Evolutionary conservation across 2,329 filamentous ascomycete genomes (phyloP), one percentile per base, ranked within the genome.

Genomic region (Hymenoscyphus infarciens): DNA sequence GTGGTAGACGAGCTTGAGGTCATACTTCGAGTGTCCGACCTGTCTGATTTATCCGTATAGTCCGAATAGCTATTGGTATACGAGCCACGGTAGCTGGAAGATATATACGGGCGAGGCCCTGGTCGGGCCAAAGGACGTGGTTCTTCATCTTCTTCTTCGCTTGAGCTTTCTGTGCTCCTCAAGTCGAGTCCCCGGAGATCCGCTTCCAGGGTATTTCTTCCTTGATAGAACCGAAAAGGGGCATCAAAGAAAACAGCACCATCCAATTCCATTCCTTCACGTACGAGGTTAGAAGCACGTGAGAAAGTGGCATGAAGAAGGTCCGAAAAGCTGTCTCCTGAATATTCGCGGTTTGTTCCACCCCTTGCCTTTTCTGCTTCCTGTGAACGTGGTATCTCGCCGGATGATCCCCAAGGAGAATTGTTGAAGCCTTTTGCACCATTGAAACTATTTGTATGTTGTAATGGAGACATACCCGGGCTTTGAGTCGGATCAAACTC

Each of bases 241-340:
- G 71, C 68, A 64, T 73, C 70, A 13, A 72, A 68, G 54, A 72
- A 73, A 6, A 71, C 62, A 15, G 65, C 64, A 1, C 71, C 71
- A 59, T 71, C 70, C 19, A 73, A 66, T 16, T 68, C 65, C 35
- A 70, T 67, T 3, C 67, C 64, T 57, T 73, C 70, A 16, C 71
- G 62, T 16, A 72, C 67, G n/a, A 73, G 55, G 56, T 73, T 73
- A 15, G 67, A 69, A 6, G 71, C 71, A 6, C 71, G 64, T 19
- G 71, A 67, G 53, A 73, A 71, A 8, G 67, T 70, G 7, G 6
- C 57, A 31, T 66, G 69, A 5, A 72, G 55, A n/a, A 60, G 62
- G 39, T 62, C 66, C 1, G 64, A 64, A 49, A 70, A 69, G 5
- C 66, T 63, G 22, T 65, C 61, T 35, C 66, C 67, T 1, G 65